Evolutionary conservation across 2,329 filamentous ascomycete genomes (phyloP).

Genomic region (Sporothrix protearum): DNA sequence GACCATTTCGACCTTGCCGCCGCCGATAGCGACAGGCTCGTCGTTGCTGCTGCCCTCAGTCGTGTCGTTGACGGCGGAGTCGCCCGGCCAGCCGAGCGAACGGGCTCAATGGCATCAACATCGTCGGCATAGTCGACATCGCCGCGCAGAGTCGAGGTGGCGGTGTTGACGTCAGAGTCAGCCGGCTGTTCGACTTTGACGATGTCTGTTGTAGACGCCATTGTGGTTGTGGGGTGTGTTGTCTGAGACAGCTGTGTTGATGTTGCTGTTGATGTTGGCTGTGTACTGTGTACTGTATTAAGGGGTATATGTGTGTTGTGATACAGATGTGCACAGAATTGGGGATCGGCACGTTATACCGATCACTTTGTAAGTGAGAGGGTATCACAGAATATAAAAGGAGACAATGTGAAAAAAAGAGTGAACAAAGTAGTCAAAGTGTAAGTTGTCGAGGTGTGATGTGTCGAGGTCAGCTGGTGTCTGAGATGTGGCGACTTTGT

Average conservation of each 20-base stretch:
- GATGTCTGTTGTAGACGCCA: slow-evolving; percentile 12
- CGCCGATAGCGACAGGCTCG: slow-evolving; percentile 9
- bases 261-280: not conserved
- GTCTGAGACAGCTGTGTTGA: not conserved
- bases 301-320: not conserved
- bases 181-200: not conserved
- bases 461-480: not conserved
- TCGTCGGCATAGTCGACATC: not conserved
- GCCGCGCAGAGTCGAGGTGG: not conserved
- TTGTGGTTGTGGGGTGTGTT: not conserved
- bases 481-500: not conserved
- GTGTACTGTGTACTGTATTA: not conserved
- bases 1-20: slow-evolving; percentile 27
- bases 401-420: not conserved
- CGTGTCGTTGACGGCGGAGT: not conserved
- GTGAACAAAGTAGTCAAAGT: not conserved
- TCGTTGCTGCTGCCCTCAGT: slow-evolving; percentile 13
- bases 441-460: not conserved
- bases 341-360: not conserved
- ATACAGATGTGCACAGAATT: not conserved
- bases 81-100: not conserved
- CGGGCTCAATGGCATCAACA: not conserved
- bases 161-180: slow-evolving; percentile 21
- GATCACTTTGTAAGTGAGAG: not conserved
- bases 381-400: not conserved